These are phyloP conservation scores for Globisporangium lucens DNA, from an alignment of 352 stramenopile genomes.

Conservation along the genomic window DNA sequence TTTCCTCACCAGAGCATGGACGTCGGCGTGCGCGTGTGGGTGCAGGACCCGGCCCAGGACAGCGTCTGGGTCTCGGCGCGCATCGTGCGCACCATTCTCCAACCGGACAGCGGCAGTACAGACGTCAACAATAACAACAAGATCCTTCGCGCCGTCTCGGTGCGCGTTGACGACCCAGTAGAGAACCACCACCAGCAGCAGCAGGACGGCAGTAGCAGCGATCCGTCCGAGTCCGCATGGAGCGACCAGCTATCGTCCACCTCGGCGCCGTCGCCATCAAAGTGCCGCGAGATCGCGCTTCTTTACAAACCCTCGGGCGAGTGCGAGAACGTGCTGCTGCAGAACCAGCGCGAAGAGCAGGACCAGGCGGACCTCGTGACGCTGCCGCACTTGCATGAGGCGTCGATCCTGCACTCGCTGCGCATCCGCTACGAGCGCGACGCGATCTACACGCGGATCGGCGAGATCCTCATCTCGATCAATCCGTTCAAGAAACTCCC, in stretches of 20 bases:
- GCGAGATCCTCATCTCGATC: slow-evolving; percentile 85
- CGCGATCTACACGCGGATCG: slow-evolving; percentile 85
- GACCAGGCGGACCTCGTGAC: slow-evolving; percentile 74
- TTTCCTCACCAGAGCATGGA: slow-evolving; percentile 43
- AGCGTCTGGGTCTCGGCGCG: slow-evolving; percentile 62
- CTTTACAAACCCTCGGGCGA: slow-evolving; percentile 36
- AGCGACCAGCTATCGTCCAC: slow-evolving; percentile 9
- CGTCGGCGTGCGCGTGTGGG: slow-evolving; percentile 65
- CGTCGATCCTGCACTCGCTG: slow-evolving; percentile 79
- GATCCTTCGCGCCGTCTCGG: slow-evolving; percentile 6
- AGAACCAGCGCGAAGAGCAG: slow-evolving; percentile 59
- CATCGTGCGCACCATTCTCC: slow-evolving; percentile 21
- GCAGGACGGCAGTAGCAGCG: neutral
- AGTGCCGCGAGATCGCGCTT: slow-evolving; percentile 35
- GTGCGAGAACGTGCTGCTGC: slow-evolving; percentile 65
- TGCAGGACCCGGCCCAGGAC: slow-evolving; percentile 46
- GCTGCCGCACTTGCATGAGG: slow-evolving; percentile 83
- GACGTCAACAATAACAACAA: neutral
- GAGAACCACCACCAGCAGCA: neutral
- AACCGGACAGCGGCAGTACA: neutral
- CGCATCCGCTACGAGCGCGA: slow-evolving; percentile 73
- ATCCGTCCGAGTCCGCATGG: neutral
- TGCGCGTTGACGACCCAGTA: neutral
- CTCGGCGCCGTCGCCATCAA: slow-evolving; percentile 12
- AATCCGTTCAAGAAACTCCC: slow-evolving; percentile 82